These are phyloP conservation scores for Colletotrichum lindemuthianum DNA, from an alignment of 2,329 filamentous ascomycete genomes.

Conservation along the genomic window DNA sequence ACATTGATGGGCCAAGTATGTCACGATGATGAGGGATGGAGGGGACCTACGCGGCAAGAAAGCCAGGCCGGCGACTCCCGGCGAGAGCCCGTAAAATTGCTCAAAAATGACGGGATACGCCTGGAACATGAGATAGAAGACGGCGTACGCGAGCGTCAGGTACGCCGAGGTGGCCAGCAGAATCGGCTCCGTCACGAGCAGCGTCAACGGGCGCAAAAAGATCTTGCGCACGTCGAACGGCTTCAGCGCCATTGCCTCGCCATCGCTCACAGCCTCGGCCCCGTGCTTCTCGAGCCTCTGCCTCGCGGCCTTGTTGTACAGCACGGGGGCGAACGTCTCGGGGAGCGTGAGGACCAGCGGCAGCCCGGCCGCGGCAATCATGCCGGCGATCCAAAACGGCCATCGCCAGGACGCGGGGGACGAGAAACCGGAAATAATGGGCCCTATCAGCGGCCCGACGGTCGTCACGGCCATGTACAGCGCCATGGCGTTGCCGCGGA, in stretches of 20 bases:
- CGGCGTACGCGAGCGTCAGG: conserved; percentile 61
- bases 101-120: conserved; percentile 62
- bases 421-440: conserved; percentile 62
- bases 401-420: conserved; percentile 55
- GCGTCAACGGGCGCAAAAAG: conserved; percentile 59
- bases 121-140: conserved; percentile 62
- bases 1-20: background rate
- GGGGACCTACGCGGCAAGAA: conserved; percentile 56
- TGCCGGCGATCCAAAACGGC: conserved; percentile 51
- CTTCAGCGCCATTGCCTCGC: conserved; percentile 48
- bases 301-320: conserved; percentile 59
- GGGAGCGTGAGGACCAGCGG: conserved; percentile 51
- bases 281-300: conserved; percentile 58
- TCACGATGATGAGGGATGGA: too few relatives aligned
- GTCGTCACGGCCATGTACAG: conserved; percentile 49
- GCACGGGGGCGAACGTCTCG: conserved; percentile 60
- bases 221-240: conserved; percentile 53
- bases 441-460: conserved; percentile 54
- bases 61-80: conserved; percentile 56
- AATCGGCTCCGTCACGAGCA: conserved; percentile 61
- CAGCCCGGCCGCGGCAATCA: conserved; percentile 42
- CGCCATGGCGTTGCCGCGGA: conserved; percentile 45
- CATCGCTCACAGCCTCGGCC: conserved; percentile 44
- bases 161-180: conserved; percentile 59
- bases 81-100: conserved; percentile 54